Percentiles rank a stretch among this genome's conserved stretches.
These are phyloP conservation scores for Cicer judaicum DNA, from an alignment of 306 rosid genomes.

Conservation along the genomic window DNA sequence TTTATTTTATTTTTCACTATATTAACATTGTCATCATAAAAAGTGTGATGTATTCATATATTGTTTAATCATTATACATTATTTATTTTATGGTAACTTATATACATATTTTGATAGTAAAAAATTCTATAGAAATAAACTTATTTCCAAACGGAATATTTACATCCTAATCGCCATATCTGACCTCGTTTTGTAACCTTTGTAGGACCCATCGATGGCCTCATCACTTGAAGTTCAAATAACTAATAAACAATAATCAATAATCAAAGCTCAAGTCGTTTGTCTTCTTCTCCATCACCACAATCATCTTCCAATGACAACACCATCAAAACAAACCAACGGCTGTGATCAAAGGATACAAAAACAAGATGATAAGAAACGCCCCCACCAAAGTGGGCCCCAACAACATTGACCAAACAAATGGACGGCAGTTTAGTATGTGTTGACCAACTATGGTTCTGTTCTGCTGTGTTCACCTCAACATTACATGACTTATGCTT, in stretches of 20 bases:
- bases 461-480: slow-evolving; percentile 37
- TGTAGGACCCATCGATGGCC: slow-evolving; percentile 38
- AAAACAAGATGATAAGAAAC: slow-evolving; percentile 37
- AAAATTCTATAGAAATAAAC: too few relatives aligned
- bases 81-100: too few relatives aligned
- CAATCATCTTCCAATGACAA: slow-evolving; percentile 23
- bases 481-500: slow-evolving; percentile 12
- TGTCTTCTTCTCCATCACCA: slow-evolving; percentile 2
- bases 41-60: too few relatives aligned
- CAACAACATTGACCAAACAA: slow-evolving; percentile 41
- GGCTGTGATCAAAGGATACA: slow-evolving; percentile 44
- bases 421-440: slow-evolving; percentile 49
- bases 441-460: slow-evolving; percentile 54
- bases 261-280: not conserved
- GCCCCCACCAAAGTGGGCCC: slow-evolving; percentile 47
- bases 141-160: too few relatives aligned
- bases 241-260: not conserved
- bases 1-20: too few relatives aligned
- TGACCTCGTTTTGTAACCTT: too few relatives aligned
- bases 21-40: too few relatives aligned
- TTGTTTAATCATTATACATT: too few relatives aligned
- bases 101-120: too few relatives aligned
- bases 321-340: slow-evolving; percentile 22
- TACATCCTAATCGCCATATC: too few relatives aligned
- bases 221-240: not conserved